These are phyloP conservation scores for Cairneyella variabilis DNA, from an alignment of 495 filamentous ascomycete species.

Conservation along the genomic window DNA sequence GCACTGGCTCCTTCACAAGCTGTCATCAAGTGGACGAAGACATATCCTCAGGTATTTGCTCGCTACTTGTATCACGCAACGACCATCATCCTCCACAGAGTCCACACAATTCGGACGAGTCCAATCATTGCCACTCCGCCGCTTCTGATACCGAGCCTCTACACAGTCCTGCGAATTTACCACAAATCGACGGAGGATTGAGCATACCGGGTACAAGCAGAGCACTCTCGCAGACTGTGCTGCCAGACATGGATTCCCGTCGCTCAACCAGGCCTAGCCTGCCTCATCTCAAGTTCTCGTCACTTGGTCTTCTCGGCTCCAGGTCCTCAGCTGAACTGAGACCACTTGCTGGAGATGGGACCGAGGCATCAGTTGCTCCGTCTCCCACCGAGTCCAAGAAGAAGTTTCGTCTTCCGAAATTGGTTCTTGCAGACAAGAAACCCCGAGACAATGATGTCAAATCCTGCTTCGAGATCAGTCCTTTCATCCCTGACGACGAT, in stretches of 20 bases:
- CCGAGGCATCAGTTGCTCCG: no score
- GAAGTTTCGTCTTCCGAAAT: conserved; percentile 9
- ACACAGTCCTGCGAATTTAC: no score
- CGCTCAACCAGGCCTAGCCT: background rate
- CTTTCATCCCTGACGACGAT: conserved; percentile 4
- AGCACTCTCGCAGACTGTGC: background rate
- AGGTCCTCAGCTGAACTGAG: background rate
- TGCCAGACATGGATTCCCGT: background rate
- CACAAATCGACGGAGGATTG: background rate
- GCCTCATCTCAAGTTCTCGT: background rate
- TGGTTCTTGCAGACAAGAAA: conserved; percentile 12
- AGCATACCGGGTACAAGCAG: background rate
- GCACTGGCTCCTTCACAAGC: conserved; percentile 18
- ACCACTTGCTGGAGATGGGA: background rate
- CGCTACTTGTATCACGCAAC: conserved; percentile 18
- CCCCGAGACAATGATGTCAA: conserved; percentile 1
- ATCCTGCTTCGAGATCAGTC: conserved; percentile 17
- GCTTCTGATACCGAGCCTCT: background rate
- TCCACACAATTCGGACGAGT: conserved; percentile 11
- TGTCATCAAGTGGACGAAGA: conserved; percentile 20
- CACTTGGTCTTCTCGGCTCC: background rate
- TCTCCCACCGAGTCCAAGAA: conserved; percentile 8
- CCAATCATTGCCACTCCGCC: background rate
- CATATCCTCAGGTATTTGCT: conserved; percentile 18
- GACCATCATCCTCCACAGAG: conserved; percentile 7